Conservation (phyloP, 208 protist species). For the Trypanosoma vivax region DNA sequence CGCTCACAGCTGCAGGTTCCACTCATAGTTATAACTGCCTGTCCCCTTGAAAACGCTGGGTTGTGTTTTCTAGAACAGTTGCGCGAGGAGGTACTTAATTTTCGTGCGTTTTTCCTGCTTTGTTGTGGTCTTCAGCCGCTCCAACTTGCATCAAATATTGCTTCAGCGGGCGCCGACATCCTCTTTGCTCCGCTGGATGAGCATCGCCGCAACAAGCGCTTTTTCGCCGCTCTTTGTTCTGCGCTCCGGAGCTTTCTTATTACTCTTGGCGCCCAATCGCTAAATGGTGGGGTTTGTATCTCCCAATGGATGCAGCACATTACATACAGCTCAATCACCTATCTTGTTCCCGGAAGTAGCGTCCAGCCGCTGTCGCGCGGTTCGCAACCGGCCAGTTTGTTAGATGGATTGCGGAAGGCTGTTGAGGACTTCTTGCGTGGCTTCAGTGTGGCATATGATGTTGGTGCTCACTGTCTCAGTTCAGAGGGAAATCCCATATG, state of each 20-base stretch:
- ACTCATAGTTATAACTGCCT: conserved; percentile 10
- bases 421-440: conserved; percentile 13
- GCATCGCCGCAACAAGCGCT: conserved; percentile 23
- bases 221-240: conserved; percentile 18
- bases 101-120: conserved; percentile 14
- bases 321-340: conserved; percentile 5
- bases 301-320: conserved; percentile 5
- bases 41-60: conserved; percentile 6
- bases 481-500: conserved; percentile 11
- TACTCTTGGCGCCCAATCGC: conserved; percentile 10
- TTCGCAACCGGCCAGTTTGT: conserved; percentile 13
- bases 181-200: conserved; percentile 42
- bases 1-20: conserved; percentile 12
- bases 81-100: conserved; percentile 9
- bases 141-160: conserved; percentile 35
- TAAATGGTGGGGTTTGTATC: conserved; percentile 1
- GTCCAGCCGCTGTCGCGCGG: conserved; percentile 8
- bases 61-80: conserved; percentile 4
- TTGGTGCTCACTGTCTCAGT: conserved; percentile 15
- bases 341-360: background rate
- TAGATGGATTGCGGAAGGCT: conserved; percentile 12
- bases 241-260: conserved; percentile 16
- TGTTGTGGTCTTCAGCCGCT: conserved; percentile 57
- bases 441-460: conserved; percentile 12
- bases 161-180: conserved; percentile 30